A percentile compares a stretch with the other conserved stretches of the same genome.
Evolutionary conservation across 805 yeast species (phyloP).

Genomic region (Nakazawaea molendinolei): DNA sequence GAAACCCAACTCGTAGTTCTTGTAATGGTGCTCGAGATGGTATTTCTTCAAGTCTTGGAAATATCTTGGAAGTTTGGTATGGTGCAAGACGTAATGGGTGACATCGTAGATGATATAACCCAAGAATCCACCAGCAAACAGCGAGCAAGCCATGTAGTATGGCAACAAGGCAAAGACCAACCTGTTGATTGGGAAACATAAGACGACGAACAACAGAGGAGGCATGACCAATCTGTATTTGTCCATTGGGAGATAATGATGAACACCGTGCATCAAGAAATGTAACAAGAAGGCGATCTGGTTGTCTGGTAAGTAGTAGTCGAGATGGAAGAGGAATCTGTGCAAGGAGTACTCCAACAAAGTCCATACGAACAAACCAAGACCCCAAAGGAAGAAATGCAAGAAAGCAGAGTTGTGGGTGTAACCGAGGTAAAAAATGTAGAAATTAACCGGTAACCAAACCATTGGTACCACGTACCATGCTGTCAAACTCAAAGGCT

Average conservation of each 20-base stretch:
- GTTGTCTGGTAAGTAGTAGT: slow-evolving; percentile 77
- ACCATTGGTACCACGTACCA: slow-evolving; percentile 88
- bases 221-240: slow-evolving; percentile 90
- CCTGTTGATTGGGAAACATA: slow-evolving; percentile 76
- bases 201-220: slow-evolving; percentile 69
- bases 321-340: slow-evolving; percentile 90
- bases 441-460: slow-evolving; percentile 82
- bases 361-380: slow-evolving; percentile 94
- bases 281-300: slow-evolving; percentile 72
- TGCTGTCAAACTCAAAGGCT: slow-evolving; percentile 84
- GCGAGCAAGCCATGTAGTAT: slow-evolving; percentile 78
- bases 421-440: slow-evolving; percentile 53
- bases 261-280: slow-evolving; percentile 91
- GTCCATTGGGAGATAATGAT: slow-evolving; percentile 98
- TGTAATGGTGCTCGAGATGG: slow-evolving; percentile 96
- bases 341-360: slow-evolving; percentile 83
- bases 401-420: slow-evolving; percentile 36
- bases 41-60: slow-evolving; percentile 78
- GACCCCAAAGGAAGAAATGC: slow-evolving; percentile 52
- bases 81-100: slow-evolving; percentile 93
- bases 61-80: slow-evolving; percentile 69
- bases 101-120: slow-evolving; percentile 91
- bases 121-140: slow-evolving; percentile 92
- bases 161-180: slow-evolving; percentile 75
- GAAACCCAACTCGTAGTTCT: slow-evolving; percentile 92